Evolutionary conservation across 495 filamentous ascomycete genomes (phyloP), one percentile per base, ranked within the genome.

Genomic region (Aspergillus bertholletiae): DNA sequence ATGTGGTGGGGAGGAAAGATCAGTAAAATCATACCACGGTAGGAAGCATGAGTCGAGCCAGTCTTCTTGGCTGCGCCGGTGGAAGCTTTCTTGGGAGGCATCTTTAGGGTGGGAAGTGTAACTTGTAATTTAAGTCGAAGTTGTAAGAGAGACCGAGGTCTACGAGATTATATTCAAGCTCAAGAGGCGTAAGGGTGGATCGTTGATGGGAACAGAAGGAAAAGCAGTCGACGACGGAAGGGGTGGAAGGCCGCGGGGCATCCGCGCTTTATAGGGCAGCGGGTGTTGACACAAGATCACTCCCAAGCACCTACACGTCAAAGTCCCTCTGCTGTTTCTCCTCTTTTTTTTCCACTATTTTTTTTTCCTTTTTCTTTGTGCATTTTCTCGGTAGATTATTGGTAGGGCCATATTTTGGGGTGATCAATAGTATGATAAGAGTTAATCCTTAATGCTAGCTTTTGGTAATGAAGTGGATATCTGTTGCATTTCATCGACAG

Each of bases 1-100:
- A 80, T 74, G 68, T 46, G 56, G 59, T 72, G 67, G 66, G 61
- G 71, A 54, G 18, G 39, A 45, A 74, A 58, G 70, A 74, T 73
- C 69, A 74, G 72, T 50, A 50, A 63, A 71, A 65, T 79, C 78
- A 66, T 77, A 82, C 83, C 82, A 68, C 80, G 81, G 71, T 84
- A 85, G 55, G 81, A 82, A 58, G 79, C 73, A 70, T 85, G 81
- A 57, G 73, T 55, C 51, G 77, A 65, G 67, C 69, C 66, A 46
- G 73, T 43, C 55, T 62, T 65, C 59, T 65, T 65, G 58, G 61
- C 32, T 49, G 61, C 39, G 49, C 24, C 32, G 35, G 57, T 57
- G 53, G 61, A 48, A 49, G 61, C 73, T 72, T 83, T 79, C 79
- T 82, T 83, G 49, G 81, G 69, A 73, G 75, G 71, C 79, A 81